Conservation (phyloP, 129 eudicot species). For the Ambrosia trifida region DNA sequence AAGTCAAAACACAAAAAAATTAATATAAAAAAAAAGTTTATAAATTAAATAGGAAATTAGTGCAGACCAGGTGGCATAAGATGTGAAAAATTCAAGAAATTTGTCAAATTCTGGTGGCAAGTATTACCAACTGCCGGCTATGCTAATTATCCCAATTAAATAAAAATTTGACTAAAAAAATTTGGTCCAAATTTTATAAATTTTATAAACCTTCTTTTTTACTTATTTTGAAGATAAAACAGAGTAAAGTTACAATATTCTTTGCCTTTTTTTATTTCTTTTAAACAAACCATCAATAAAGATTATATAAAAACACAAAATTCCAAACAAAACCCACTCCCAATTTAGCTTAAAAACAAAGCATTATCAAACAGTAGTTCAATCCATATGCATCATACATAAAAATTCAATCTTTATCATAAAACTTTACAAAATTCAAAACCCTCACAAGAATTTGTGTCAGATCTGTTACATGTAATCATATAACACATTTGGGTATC, state of each 20-base stretch:
- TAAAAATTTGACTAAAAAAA: constrained; percentile 21
- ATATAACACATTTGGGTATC: constrained; percentile 15
- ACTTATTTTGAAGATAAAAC: constrained; percentile 16
- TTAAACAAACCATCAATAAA: neutral
- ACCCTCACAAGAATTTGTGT: neutral
- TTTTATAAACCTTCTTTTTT: too few species aligned
- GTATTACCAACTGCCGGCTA: constrained; percentile 31
- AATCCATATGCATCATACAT: neutral
- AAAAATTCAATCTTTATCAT: constrained; percentile 13
- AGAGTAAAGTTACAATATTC: constrained; percentile 25
- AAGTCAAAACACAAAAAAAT: neutral
- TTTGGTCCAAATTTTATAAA: constrained; percentile 18
- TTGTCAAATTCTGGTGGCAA: constrained; percentile 42
- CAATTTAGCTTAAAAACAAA: constrained; percentile 13
- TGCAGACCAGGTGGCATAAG: constrained; percentile 47
- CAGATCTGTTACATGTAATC: constrained; percentile 26
- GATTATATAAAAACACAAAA: constrained; percentile 4
- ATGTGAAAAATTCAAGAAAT: constrained; percentile 34
- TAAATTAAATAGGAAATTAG: neutral
- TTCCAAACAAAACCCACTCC: constrained; percentile 24
- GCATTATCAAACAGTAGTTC: neutral
- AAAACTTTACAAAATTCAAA: constrained; percentile 1
- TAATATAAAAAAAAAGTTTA: neutral
- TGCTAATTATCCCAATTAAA: constrained; percentile 35
- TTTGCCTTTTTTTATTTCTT: constrained; percentile 25